Conservation (phyloP, 2,329 filamentous ascomycete species). For the Penicillium decumbens region DNA sequence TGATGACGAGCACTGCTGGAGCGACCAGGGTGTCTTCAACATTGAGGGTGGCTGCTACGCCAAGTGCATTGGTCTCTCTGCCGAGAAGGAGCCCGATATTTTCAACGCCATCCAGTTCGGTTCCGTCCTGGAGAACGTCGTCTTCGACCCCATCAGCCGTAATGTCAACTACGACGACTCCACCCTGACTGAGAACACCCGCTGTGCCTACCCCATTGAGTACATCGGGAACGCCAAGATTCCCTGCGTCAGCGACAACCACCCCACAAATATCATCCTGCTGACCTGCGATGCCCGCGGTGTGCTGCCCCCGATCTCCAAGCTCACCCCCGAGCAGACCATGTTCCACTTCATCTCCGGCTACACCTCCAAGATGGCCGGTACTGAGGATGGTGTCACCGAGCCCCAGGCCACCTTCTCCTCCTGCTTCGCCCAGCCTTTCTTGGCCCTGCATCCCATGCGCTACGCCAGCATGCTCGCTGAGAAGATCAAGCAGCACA, state of each 20-base stretch:
- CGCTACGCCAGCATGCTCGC: conserved; percentile 97
- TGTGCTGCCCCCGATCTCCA: conserved; percentile 95
- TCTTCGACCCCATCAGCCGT: conserved; percentile 87
- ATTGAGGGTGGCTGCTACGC: conserved; percentile 99
- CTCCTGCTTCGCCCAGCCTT: conserved; percentile 97
- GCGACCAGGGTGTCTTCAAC: conserved; percentile 94
- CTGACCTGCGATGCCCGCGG: conserved; percentile 96
- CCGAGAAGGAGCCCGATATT: conserved; percentile 99
- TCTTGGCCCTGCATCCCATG: conserved; percentile 98
- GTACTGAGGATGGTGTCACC: conserved; percentile 92
- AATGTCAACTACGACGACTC: conserved; percentile 92
- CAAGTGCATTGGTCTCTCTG: conserved; percentile 95
- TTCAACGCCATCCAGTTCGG: conserved; percentile 93
- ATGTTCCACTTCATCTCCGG: conserved; percentile 99
- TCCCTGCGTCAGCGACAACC: conserved; percentile 78
- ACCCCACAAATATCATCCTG: conserved; percentile 96
- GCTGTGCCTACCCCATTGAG: conserved; percentile 97
- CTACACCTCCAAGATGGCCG: conserved; percentile 99
- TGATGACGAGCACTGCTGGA: conserved; percentile 99
- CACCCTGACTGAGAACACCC: conserved; percentile 96
- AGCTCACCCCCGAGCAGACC: conserved; percentile 88
- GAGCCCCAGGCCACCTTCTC: conserved; percentile 99
- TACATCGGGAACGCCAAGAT: conserved; percentile 99
- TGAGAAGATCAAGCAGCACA: conserved; percentile 93
- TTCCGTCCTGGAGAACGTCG: conserved; percentile 96